Percentiles rank a stretch among this genome's conserved stretches.
Conservation (phyloP, 108 stramenopile species). For the Fragilariopsis cylindrus region DNA sequence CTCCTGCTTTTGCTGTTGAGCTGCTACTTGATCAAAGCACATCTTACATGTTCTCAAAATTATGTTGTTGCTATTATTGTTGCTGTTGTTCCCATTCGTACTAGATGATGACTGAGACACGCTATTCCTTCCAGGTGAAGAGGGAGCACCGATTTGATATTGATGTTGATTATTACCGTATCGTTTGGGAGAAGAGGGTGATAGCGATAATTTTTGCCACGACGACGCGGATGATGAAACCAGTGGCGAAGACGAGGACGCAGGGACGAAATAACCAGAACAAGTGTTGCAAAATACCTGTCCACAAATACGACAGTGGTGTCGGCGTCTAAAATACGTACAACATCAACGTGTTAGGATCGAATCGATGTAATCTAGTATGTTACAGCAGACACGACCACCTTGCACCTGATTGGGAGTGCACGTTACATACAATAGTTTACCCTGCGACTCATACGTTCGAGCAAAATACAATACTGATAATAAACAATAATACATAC, state of each 20-base stretch:
- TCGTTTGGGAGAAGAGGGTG: background rate
- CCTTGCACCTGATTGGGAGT: no score
- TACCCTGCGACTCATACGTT: no score
- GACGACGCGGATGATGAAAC: background rate
- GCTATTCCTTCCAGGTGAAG: background rate
- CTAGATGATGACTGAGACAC: background rate
- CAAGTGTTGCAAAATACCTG: slow-evolving; percentile 97
- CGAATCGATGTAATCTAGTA: no score
- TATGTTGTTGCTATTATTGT: slow-evolving; percentile 24
- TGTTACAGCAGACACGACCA: no score
- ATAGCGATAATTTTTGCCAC: no score
- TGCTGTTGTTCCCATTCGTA: slow-evolving; percentile 12
- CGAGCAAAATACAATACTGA: no score
- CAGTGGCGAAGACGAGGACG: background rate
- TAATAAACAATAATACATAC: no score
- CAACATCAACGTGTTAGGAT: no score
- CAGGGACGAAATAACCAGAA: slow-evolving; percentile 82
- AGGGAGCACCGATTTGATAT: background rate
- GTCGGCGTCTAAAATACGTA: slow-evolving; percentile 50
- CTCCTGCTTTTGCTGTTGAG: slow-evolving; percentile 28
- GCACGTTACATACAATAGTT: no score
- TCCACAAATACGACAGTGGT: slow-evolving; percentile 98
- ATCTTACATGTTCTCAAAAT: slow-evolving; percentile 74
- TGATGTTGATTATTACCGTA: background rate
- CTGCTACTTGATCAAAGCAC: slow-evolving; percentile 74